These are phyloP conservation scores for Alternaria arborescens DNA, from an alignment of 2,329 filamentous ascomycete genomes.

Conservation along the genomic window DNA sequence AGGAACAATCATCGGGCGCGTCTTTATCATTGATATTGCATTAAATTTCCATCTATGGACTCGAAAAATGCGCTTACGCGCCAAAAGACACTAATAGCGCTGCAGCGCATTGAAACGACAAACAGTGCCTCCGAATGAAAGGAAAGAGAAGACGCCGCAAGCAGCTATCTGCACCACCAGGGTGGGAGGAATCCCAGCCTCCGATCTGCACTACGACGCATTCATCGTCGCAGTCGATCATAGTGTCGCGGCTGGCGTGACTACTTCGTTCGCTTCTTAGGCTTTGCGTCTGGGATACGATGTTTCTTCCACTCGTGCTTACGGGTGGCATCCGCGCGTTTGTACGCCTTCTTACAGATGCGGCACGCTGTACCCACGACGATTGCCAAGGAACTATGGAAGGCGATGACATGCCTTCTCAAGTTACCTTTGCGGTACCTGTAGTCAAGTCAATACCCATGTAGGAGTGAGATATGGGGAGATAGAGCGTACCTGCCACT, in stretches of 20 bases:
- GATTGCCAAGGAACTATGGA: no score
- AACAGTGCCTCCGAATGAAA: background rate
- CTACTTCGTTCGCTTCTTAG: constrained; percentile 15
- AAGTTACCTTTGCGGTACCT: constrained; percentile 25
- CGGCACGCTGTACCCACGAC: no score
- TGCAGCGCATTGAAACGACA: background rate
- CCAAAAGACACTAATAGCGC: background rate
- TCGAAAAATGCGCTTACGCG: background rate
- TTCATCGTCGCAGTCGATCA: background rate
- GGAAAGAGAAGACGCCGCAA: constrained; percentile 5
- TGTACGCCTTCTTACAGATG: constrained; percentile 9
- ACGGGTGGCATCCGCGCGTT: constrained; percentile 19
- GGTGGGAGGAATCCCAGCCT: constrained; percentile 2
- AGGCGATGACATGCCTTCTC: constrained; percentile 12
- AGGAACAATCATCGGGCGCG: no score
- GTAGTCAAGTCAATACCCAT: constrained; percentile 8
- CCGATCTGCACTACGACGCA: constrained; percentile 18
- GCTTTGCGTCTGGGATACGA: constrained; percentile 6
- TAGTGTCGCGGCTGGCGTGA: background rate
- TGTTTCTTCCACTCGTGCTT: constrained; percentile 31
- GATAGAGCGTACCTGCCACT: no score
- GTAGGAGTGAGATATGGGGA: no score
- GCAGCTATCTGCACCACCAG: background rate
- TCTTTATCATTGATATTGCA: background rate
- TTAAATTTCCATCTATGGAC: background rate